phyloP scores from a whole-genome alignment of 441 rosid genomes.

The Macaranga tanarius region DNA sequence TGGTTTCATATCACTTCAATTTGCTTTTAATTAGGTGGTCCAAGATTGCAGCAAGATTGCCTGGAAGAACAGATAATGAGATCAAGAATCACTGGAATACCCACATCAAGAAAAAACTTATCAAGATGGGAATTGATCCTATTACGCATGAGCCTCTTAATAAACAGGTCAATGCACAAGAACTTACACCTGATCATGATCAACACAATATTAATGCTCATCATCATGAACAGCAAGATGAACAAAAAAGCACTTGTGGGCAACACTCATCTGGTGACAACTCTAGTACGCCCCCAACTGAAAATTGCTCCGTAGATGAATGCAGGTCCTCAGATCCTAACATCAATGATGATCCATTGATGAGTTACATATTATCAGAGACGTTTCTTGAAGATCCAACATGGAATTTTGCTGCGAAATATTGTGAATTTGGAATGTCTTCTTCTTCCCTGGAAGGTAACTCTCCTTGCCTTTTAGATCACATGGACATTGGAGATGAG shows the following conservation, averaged over 20 bases:
- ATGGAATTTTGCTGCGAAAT: constrained; percentile 44
- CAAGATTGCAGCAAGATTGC: constrained; percentile 72
- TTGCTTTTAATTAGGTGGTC: constrained; percentile 60
- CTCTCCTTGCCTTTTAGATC: constrained; percentile 48
- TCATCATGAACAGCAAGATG: background rate
- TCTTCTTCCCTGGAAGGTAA: constrained; percentile 38
- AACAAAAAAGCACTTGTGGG: background rate
- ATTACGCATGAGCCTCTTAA: constrained; percentile 63
- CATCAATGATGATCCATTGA: constrained; percentile 28
- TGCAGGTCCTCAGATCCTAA: constrained; percentile 22
- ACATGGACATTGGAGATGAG: constrained; percentile 38
- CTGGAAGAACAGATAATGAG: constrained; percentile 88
- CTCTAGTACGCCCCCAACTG: constrained; percentile 18
- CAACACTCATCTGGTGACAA: constrained; percentile 21
- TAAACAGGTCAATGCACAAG: constrained; percentile 20
- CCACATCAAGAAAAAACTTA: constrained; percentile 78
- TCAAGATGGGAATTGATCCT: constrained; percentile 92
- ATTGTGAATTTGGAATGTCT: constrained; percentile 35
- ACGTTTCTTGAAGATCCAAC: constrained; percentile 39
- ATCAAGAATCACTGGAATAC: constrained; percentile 94
- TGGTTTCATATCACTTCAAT: background rate
- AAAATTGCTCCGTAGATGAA: constrained; percentile 24
- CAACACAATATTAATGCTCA: background rate
- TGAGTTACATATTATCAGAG: constrained; percentile 37
- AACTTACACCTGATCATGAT: constrained; percentile 1